Conservation (phyloP, 31 red algal species). For the Odonthalia washingtoniensis region DNA sequence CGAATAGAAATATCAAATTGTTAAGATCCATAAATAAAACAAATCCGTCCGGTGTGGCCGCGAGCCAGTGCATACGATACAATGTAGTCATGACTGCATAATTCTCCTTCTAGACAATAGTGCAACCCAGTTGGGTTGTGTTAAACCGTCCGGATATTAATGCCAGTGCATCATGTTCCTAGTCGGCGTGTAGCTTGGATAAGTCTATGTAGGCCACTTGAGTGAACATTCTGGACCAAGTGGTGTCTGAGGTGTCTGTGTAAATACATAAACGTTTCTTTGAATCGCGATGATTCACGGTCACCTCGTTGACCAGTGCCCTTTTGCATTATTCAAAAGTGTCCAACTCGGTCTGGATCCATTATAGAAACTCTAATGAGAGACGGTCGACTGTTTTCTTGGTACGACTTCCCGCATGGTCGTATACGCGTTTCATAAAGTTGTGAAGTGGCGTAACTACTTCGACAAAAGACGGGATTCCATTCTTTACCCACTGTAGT, state of each 20-base stretch:
- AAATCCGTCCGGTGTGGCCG: neutral
- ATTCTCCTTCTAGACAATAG: neutral
- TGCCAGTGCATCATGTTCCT: conserved; percentile 5
- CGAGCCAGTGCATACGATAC: conserved; percentile 1
- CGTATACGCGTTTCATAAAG: conserved; percentile 1
- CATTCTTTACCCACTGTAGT: conserved; percentile 2
- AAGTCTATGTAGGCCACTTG: conserved; percentile 8
- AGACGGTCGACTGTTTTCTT: neutral
- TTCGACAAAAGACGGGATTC: neutral
- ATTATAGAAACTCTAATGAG: too few species aligned
- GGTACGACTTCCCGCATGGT: neutral
- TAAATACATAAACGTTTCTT: conserved; percentile 6
- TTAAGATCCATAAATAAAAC: conserved; percentile 25
- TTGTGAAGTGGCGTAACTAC: neutral
- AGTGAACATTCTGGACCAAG: conserved; percentile 20
- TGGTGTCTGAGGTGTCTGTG: conserved; percentile 17
- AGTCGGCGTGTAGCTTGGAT: neutral
- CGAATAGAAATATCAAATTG: conserved; percentile 25
- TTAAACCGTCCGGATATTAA: conserved; percentile 41
- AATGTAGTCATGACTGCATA: conserved; percentile 25
- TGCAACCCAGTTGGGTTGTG: neutral
- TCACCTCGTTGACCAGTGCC: neutral
- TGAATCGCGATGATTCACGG: conserved; percentile 5
- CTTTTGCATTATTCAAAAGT: conserved; percentile 21
- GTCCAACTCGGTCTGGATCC: neutral